These are phyloP conservation scores for Solanum neorickii DNA, from an alignment of 257 asterid genomes.

Conservation along the genomic window DNA sequence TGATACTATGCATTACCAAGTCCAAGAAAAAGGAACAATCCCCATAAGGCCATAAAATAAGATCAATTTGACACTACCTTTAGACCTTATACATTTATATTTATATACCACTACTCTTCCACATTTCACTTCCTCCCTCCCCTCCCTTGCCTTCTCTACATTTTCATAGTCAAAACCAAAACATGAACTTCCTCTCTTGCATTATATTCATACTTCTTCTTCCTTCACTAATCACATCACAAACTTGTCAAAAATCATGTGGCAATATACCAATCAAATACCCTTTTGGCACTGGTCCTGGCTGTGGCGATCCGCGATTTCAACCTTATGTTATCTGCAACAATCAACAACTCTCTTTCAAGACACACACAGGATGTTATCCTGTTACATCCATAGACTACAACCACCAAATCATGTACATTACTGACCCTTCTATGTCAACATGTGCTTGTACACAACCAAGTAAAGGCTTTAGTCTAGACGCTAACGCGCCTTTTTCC, in stretches of 20 bases:
- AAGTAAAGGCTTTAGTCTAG: slow-evolving; percentile 72
- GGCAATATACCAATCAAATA: slow-evolving; percentile 51
- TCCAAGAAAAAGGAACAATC: not conserved
- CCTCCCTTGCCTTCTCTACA: not conserved
- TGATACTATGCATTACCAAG: not conserved
- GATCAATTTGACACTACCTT: not conserved
- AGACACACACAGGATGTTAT: slow-evolving; percentile 64
- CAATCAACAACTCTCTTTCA: slow-evolving; percentile 40
- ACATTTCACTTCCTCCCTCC: not conserved
- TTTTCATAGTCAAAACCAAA: not conserved
- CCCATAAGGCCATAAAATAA: not conserved
- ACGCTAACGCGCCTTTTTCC: slow-evolving; percentile 62
- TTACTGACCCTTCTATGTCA: slow-evolving; percentile 70
- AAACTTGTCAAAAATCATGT: slow-evolving; percentile 53
- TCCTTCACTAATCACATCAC: slow-evolving; percentile 29
- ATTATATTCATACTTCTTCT: slow-evolving; percentile 12
- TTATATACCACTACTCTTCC: not conserved
- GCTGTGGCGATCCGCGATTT: slow-evolving; percentile 76
- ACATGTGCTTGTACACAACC: slow-evolving; percentile 70
- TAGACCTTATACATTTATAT: not conserved
- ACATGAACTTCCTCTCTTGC: not conserved
- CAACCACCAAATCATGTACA: slow-evolving; percentile 37
- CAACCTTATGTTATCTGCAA: slow-evolving; percentile 51
- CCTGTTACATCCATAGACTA: slow-evolving; percentile 67
- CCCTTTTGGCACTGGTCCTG: slow-evolving; percentile 69